These are phyloP conservation scores for Scheffersomyces titani DNA, from an alignment of 1,139 yeast genomes.

Conservation along the genomic window DNA sequence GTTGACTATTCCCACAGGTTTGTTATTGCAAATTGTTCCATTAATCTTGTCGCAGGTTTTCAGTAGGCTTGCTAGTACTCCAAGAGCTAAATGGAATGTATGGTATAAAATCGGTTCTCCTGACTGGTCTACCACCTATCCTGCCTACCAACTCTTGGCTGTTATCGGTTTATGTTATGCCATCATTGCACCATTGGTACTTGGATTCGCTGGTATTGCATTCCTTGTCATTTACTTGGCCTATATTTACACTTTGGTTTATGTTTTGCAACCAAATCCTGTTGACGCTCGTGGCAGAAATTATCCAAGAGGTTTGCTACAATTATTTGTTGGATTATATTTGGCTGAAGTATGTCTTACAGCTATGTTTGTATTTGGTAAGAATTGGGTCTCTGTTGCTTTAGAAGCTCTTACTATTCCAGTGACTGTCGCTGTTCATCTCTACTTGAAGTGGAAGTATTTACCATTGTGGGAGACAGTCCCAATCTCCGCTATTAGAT, in stretches of 20 bases:
- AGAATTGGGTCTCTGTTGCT: slow-evolving; percentile 73
- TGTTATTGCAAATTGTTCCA: slow-evolving; percentile 43
- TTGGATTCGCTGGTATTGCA: slow-evolving; percentile 49
- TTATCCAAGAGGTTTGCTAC: slow-evolving; percentile 67
- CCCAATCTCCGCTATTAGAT: slow-evolving; percentile 71
- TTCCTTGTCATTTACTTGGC: slow-evolving; percentile 55
- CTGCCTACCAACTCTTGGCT: slow-evolving; percentile 39
- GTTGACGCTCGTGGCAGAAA: slow-evolving; percentile 65
- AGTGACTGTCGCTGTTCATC: slow-evolving; percentile 54
- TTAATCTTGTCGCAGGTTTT: slow-evolving; percentile 48
- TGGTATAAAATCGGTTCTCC: slow-evolving; percentile 45
- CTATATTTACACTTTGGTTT: slow-evolving; percentile 57
- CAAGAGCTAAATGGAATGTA: slow-evolving; percentile 49
- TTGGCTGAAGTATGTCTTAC: slow-evolving; percentile 65
- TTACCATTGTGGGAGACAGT: slow-evolving; percentile 64
- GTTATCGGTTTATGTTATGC: slow-evolving; percentile 43
- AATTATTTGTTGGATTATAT: slow-evolving; percentile 64
- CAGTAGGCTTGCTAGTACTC: slow-evolving; percentile 45
- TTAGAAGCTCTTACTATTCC: slow-evolving; percentile 56
- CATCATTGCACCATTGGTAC: slow-evolving; percentile 46
- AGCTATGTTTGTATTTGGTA: slow-evolving; percentile 69
- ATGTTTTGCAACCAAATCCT: slow-evolving; percentile 55
- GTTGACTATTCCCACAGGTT: slow-evolving; percentile 39
- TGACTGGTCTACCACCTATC: slow-evolving; percentile 41
- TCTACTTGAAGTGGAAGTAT: slow-evolving; percentile 59